These are phyloP conservation scores for Parasitella parasitica DNA, from an alignment of 371 early-diverging fungal species.

Conservation along the genomic window DNA sequence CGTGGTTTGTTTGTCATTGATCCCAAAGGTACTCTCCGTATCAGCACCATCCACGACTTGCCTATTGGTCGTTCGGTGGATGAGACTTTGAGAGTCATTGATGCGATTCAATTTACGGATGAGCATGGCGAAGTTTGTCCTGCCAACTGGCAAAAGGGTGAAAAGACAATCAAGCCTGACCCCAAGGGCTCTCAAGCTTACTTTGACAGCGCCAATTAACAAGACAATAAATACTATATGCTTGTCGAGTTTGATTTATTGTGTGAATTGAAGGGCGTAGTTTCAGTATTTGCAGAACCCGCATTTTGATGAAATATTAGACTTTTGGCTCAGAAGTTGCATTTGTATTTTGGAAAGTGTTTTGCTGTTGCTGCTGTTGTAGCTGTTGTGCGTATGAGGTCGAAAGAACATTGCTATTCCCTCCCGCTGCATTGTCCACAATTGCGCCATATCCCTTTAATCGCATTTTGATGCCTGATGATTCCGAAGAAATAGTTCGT, in stretches of 20 bases:
- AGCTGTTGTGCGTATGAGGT: neutral
- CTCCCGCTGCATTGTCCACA: slow-evolving; percentile 2
- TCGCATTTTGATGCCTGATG: slow-evolving; percentile 8
- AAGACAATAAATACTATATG: neutral
- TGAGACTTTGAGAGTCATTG: slow-evolving; percentile 92
- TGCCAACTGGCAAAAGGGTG: slow-evolving; percentile 88
- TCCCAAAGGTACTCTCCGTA: slow-evolving; percentile 79
- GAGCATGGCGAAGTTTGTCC: slow-evolving; percentile 73
- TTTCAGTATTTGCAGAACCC: neutral
- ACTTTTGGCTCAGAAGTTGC: neutral
- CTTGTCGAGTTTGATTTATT: neutral
- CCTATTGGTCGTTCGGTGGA: slow-evolving; percentile 95
- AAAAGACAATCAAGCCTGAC: slow-evolving; percentile 69
- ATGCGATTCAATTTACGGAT: slow-evolving; percentile 95
- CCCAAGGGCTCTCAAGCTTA: slow-evolving; percentile 77
- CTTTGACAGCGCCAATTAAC: slow-evolving; percentile 46
- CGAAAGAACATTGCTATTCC: neutral
- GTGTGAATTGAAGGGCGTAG: neutral
- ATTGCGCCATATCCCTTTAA: slow-evolving; percentile 20
- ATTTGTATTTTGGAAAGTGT: neutral
- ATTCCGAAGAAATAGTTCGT: neutral
- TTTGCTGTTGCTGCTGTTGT: neutral
- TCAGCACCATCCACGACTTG: slow-evolving; percentile 63
- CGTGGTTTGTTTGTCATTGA: slow-evolving; percentile 95
- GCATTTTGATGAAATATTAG: neutral